Evolutionary conservation across 108 stramenopile genomes (phyloP).

Genomic region (Conticribra guillardii): DNA sequence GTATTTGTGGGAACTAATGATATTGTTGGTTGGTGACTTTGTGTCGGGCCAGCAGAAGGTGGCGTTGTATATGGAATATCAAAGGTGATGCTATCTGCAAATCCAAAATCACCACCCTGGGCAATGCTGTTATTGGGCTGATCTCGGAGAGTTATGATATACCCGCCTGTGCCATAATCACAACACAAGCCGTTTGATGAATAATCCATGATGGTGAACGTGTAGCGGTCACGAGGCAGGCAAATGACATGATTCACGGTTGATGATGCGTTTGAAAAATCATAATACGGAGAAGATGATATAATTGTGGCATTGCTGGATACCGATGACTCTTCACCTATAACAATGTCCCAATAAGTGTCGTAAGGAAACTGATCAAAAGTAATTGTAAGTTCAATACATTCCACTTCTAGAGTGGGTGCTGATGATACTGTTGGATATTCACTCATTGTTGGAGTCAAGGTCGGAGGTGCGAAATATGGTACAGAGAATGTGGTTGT

Average conservation of each 20-base stretch:
- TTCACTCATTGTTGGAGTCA: not conserved
- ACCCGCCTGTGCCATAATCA: constrained; percentile 16
- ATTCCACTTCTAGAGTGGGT: no score
- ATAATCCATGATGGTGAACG: constrained; percentile 18
- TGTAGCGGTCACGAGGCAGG: no score
- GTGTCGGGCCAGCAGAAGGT: constrained; percentile 9
- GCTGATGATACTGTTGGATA: not conserved
- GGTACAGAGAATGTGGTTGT: not conserved
- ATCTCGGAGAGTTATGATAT: no score
- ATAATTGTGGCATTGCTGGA: no score
- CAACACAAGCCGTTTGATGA: constrained; percentile 21
- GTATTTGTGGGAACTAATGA: not conserved
- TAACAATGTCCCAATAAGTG: no score
- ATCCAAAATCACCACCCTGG: not conserved
- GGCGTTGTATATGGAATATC: not conserved
- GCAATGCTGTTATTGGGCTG: no score
- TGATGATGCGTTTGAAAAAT: no score
- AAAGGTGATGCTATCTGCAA: constrained; percentile 7
- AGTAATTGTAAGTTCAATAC: no score
- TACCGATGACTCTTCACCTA: no score
- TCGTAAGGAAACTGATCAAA: no score
- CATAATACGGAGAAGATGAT: no score
- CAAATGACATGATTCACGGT: no score
- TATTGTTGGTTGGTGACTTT: not conserved
- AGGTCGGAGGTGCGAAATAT: constrained; percentile 4